These are phyloP conservation scores for Fraxinus latifolia DNA, from an alignment of 305 asterid genomes.

Conservation along the genomic window DNA sequence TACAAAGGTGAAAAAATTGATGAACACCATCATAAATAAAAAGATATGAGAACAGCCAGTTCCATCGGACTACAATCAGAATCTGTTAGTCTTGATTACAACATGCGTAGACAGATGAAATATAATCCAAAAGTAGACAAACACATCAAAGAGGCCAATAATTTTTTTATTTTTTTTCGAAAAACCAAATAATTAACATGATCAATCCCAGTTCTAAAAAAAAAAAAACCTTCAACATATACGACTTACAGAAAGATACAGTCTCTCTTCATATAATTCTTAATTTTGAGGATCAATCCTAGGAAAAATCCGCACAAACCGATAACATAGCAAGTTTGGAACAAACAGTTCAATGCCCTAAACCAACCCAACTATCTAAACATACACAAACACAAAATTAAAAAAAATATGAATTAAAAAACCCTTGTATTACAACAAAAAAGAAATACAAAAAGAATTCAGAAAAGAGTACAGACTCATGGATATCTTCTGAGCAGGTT, in stretches of 20 bases:
- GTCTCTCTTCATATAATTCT: background rate
- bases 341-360: background rate
- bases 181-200: background rate
- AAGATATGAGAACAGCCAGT: background rate
- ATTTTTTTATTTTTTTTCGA: background rate
- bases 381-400: background rate
- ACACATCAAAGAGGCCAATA: background rate
- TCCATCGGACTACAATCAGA: background rate
- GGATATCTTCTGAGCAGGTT: constrained; percentile 67
- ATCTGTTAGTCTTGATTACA: background rate
- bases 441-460: background rate
- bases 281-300: background rate
- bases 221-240: background rate
- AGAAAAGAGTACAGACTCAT: constrained; percentile 44
- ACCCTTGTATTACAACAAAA: background rate
- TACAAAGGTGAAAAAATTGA: background rate
- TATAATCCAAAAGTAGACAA: background rate
- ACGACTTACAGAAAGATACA: background rate
- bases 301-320: background rate
- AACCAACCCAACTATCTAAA: background rate
- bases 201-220: background rate
- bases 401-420: too few relatives aligned
- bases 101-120: background rate
- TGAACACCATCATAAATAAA: background rate
- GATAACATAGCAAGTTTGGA: background rate